These are phyloP conservation scores for Colletotrichum camelliae DNA, from an alignment of 2,329 filamentous ascomycete species.

Conservation along the genomic window DNA sequence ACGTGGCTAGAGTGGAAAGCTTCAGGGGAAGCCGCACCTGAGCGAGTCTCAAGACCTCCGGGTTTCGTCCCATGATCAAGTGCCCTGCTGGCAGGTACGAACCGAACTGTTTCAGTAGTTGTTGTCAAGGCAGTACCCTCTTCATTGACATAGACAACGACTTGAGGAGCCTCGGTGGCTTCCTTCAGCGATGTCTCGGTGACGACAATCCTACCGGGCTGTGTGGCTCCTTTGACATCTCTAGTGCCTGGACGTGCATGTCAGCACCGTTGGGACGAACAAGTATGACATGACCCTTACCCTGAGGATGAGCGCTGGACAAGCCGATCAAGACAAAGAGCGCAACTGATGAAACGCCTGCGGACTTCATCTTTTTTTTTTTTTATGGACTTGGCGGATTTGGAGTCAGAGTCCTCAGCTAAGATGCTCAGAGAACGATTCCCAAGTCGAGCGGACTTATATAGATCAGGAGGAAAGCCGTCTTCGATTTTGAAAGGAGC, in stretches of 20 bases:
- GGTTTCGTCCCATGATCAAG: background rate
- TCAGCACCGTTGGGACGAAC: background rate
- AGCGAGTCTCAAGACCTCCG: background rate
- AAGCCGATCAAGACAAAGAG: slow-evolving; percentile 1
- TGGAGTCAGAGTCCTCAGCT: background rate
- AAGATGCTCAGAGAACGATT: background rate
- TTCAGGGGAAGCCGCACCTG: background rate
- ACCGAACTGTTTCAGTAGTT: slow-evolving; percentile 39
- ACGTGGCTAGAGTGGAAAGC: background rate
- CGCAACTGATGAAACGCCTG: background rate
- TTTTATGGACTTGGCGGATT: background rate
- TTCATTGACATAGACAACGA: slow-evolving; percentile 66
- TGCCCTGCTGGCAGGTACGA: slow-evolving; percentile 27
- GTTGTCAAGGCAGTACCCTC: slow-evolving; percentile 57
- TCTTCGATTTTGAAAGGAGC: background rate
- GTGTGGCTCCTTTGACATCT: background rate
- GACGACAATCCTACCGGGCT: slow-evolving; percentile 33
- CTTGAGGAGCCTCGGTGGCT: slow-evolving; percentile 48
- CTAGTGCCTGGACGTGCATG: slow-evolving; percentile 2
- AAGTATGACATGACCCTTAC: background rate
- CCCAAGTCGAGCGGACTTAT: background rate
- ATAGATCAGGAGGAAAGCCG: background rate
- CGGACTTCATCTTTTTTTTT: slow-evolving; percentile 3
- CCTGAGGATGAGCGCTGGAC: slow-evolving; percentile 10
- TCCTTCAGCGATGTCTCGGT: slow-evolving; percentile 40